Percentiles rank a stretch among this genome's conserved stretches.
Conservation (phyloP, 2,329 filamentous ascomycete species). For the Aspergillus novofumigatus region DNA sequence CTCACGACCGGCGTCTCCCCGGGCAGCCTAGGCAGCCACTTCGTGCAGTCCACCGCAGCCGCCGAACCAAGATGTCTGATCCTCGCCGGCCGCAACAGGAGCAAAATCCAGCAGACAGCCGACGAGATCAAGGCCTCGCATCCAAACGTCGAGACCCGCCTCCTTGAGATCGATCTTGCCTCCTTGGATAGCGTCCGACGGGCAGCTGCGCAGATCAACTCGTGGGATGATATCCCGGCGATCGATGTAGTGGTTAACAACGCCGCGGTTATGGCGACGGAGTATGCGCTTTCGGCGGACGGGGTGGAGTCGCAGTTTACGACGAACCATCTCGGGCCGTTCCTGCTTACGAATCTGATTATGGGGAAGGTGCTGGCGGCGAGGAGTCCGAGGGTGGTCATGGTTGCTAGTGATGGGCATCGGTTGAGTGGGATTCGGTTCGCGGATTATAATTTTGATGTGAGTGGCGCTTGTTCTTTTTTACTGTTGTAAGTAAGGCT, state of each 20-base stretch:
- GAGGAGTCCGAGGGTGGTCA: constrained; percentile 37
- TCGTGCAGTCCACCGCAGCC: constrained; percentile 33
- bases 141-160: constrained; percentile 19
- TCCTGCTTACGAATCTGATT: constrained; percentile 39
- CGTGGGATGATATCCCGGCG: constrained; percentile 20
- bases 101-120: constrained; percentile 31
- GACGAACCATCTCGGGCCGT: constrained; percentile 38
- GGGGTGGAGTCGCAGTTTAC: constrained; percentile 38
- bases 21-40: constrained; percentile 34
- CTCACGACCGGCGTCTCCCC: constrained; percentile 42
- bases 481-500: background rate
- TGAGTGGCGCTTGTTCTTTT: constrained; percentile 7
- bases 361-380: constrained; percentile 28
- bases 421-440: constrained; percentile 41
- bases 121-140: constrained; percentile 14
- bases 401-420: constrained; percentile 45
- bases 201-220: constrained; percentile 30
- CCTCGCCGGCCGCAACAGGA: constrained; percentile 35
- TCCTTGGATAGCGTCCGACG: constrained; percentile 27
- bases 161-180: constrained; percentile 31
- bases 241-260: constrained; percentile 45
- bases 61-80: constrained; percentile 33
- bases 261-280: constrained; percentile 37
- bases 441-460: constrained; percentile 44
- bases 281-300: constrained; percentile 27